phyloP scores from a whole-genome alignment of 441 rosid species.

The Biscutella auriculata region DNA sequence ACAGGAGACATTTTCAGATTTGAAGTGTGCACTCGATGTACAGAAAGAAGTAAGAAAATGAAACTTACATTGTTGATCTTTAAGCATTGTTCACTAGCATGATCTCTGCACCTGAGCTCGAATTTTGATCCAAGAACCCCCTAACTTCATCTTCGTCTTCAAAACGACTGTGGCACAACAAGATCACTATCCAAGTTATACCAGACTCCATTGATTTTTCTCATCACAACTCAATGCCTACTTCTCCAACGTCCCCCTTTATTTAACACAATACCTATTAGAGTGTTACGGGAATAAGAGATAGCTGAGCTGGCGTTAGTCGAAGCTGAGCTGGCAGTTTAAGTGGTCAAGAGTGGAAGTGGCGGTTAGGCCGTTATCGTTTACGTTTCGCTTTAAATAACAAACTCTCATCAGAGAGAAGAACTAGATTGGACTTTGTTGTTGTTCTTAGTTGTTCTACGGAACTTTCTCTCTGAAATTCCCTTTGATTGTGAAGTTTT shows the following conservation, averaged over 20 bases:
- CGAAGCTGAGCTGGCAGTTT: too few relatives aligned
- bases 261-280: conserved; percentile 73
- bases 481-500: too few relatives aligned
- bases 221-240: conserved; percentile 76
- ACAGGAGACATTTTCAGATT: neutral
- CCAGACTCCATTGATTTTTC: conserved; percentile 58
- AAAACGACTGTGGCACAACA: conserved; percentile 27
- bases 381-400: too few relatives aligned
- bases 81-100: conserved; percentile 51
- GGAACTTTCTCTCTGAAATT: too few relatives aligned
- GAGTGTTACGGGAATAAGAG: too few relatives aligned
- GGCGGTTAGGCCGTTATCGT: too few relatives aligned
- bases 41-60: neutral
- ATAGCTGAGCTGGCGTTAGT: too few relatives aligned
- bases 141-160: conserved; percentile 32
- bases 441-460: too few relatives aligned
- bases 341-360: too few relatives aligned
- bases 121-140: conserved; percentile 42
- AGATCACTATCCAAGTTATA: conserved; percentile 89
- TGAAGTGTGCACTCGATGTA: neutral
- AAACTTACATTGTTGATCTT: conserved; percentile 24
- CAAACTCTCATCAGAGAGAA: too few relatives aligned
- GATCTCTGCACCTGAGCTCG: conserved; percentile 49
- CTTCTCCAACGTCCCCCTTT: conserved; percentile 68
- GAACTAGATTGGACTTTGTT: too few relatives aligned